Percentiles rank a stretch among this genome's conserved stretches.
These are phyloP conservation scores for Pythium dissotocum DNA, from an alignment of 352 stramenopile species.

Conservation along the genomic window DNA sequence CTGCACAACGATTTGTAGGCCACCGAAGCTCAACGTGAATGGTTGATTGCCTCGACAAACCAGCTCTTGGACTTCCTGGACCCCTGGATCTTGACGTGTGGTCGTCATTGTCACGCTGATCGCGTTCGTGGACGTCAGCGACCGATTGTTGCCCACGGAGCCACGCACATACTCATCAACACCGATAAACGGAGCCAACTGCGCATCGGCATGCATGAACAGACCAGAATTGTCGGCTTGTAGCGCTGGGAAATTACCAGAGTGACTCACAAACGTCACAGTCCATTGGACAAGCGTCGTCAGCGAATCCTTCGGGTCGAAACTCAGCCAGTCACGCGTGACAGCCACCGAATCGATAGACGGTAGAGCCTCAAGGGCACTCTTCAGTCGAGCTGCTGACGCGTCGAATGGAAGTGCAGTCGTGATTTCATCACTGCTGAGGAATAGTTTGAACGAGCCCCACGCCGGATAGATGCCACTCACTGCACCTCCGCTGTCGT, in stretches of 20 bases:
- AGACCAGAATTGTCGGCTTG: conserved; percentile 46
- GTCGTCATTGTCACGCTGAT: conserved; percentile 57
- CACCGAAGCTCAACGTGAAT: conserved; percentile 54
- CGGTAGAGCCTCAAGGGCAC: conserved; percentile 75
- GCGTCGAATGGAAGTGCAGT: conserved; percentile 68
- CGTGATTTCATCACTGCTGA: conserved; percentile 50
- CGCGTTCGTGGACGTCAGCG: conserved; percentile 47
- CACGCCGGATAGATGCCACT: conserved; percentile 85
- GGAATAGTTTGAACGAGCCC: conserved; percentile 78
- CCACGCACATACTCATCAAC: conserved; percentile 51
- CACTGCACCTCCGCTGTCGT: conserved; percentile 56
- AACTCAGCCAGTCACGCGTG: conserved; percentile 65
- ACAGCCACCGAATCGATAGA: conserved; percentile 84
- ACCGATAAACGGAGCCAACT: conserved; percentile 56
- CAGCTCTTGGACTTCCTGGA: conserved; percentile 73
- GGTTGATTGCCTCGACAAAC: conserved; percentile 42
- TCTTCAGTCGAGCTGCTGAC: conserved; percentile 42
- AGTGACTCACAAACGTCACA: conserved; percentile 59
- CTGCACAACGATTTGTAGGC: conserved; percentile 26
- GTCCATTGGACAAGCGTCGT: conserved; percentile 72
- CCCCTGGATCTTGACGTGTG: conserved; percentile 51
- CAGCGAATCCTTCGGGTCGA: conserved; percentile 38
- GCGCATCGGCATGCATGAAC: conserved; percentile 42
- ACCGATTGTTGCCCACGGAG: conserved; percentile 71
- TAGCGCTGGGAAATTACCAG: conserved; percentile 50